Conservation (phyloP, 208 protist species). For the Acanthamoeba culbertsoni region DNA sequence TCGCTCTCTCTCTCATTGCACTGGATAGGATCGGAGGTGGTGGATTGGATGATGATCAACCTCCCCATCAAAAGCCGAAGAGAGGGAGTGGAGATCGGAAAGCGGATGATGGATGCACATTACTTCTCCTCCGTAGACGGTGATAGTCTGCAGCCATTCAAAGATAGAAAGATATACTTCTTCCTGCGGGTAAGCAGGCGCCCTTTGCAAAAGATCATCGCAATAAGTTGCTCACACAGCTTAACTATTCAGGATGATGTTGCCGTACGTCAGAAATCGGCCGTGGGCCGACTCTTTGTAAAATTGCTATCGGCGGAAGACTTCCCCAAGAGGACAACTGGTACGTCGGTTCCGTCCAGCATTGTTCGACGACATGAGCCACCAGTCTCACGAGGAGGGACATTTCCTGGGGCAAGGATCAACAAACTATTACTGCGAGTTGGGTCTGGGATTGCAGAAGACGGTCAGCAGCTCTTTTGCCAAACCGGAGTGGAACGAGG, state of each 20-base stretch:
- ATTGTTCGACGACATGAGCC: neutral
- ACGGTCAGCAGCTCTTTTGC: neutral
- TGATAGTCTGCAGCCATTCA: neutral
- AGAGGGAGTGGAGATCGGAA: neutral
- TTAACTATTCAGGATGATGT: slow-evolving; percentile 36
- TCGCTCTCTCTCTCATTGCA: neutral
- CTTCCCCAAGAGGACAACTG: neutral
- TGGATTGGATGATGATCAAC: slow-evolving; percentile 29
- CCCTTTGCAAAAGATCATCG: no score
- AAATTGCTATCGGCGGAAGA: slow-evolving; percentile 16
- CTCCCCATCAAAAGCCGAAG: slow-evolving; percentile 30
- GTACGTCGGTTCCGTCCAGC: neutral
- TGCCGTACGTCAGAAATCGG: neutral
- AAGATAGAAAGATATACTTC: slow-evolving; percentile 29
- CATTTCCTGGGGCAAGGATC: neutral
- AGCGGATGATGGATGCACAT: neutral
- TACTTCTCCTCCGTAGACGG: slow-evolving; percentile 12
- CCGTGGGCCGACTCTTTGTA: slow-evolving; percentile 19
- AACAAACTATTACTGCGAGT: slow-evolving; percentile 25
- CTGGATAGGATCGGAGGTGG: neutral
- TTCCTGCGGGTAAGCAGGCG: neutral
- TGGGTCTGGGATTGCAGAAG: slow-evolving; percentile 19
- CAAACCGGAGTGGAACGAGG: slow-evolving; percentile 51
- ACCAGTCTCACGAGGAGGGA: neutral
- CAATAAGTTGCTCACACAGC: no score